Evolutionary conservation across 208 protist genomes (phyloP), one percentile per base, ranked within the genome.

Genomic region (Acanthamoeba lenticulata): DNA sequence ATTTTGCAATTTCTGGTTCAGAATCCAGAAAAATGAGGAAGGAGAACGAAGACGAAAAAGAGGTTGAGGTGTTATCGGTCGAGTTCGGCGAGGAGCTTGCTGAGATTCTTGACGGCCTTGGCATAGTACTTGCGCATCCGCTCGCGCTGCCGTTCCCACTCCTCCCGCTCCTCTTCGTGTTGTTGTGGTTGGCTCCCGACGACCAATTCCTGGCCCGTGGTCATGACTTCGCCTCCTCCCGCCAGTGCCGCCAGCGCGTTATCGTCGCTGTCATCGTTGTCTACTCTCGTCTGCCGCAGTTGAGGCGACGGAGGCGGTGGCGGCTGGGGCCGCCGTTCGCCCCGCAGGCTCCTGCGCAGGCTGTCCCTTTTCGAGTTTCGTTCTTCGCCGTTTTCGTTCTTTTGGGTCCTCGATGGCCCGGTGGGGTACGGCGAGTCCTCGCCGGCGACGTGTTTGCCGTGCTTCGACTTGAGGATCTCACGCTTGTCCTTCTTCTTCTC

Each of bases 101-200:
- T 79, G 17, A 79, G 69, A 36, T 79, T 79, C 69, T 79, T 79
- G 69, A 32, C 19, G 5, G 69, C 69, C 69, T 79, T 79, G 69
- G 69, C 69, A 36, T 79, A 79, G 69, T 47, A 79, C 15, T 42
- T 79, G 34, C 24, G 40, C n/a, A 79, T 19, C 11, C 69, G 69
- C 21, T 5, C 69, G 32, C 69, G 69, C 69, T 79, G 32, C 34
- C 7, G 9, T 32, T 79, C 69, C 69, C 69, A 79, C 36, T 79
- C 69, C 11, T 38, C 27, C 29, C 34, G 69, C 52, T 60, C 52
- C n/a, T n/a, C n/a, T n/a, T n/a, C n/a, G n/a, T n/a, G n/a, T 29
- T 67, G 60, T 29, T 36, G 60, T 67, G n/a, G n/a, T n/a, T 67
- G n/a, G 60, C 29, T 6, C n/a, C 29, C n/a, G 27, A 15, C 24